Evolutionary conservation across 2,329 filamentous ascomycete species (phyloP).

Genomic region (Trichophyton benhamiae): DNA sequence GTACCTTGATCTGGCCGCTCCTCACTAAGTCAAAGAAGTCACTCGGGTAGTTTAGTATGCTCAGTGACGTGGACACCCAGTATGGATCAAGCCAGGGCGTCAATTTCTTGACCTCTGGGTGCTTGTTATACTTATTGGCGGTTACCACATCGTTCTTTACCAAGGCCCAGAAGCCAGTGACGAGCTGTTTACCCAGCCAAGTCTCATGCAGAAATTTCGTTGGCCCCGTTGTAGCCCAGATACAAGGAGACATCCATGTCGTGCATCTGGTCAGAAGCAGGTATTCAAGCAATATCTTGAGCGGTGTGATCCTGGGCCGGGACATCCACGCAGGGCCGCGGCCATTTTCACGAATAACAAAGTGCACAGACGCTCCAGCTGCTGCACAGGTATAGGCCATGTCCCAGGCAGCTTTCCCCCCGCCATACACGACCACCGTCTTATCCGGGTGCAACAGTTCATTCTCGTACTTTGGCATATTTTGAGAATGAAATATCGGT

Average conservation of each 20-base stretch:
- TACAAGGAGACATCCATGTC: conserved; percentile 63
- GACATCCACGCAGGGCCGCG: conserved; percentile 49
- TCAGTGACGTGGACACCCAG: conserved; percentile 46
- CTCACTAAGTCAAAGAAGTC: conserved; percentile 47
- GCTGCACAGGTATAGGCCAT: conserved; percentile 44
- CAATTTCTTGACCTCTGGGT: conserved; percentile 35
- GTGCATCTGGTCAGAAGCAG: conserved; percentile 55
- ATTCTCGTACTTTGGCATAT: conserved; percentile 35
- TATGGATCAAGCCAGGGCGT: conserved; percentile 36
- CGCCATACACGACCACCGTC: conserved; percentile 45
- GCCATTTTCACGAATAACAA: conserved; percentile 48
- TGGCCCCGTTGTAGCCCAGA: conserved; percentile 54
- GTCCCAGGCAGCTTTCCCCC: conserved; percentile 49
- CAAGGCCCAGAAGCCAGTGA: conserved; percentile 42
- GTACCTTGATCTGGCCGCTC: conserved; percentile 42
- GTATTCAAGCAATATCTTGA: conserved; percentile 57
- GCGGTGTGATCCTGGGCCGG: conserved; percentile 50
- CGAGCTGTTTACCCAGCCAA: conserved; percentile 34
- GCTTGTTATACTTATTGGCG: conserved; percentile 35
- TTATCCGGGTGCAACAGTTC: conserved; percentile 23
- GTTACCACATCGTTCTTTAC: conserved; percentile 39
- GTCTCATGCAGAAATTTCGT: conserved; percentile 38
- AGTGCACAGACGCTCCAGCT: conserved; percentile 41
- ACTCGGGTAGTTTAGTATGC: conserved; percentile 49
- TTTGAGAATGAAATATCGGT: conserved; percentile 46